A percentile compares a stretch with the other conserved stretches of the same genome.
These are phyloP conservation scores for Lunularia cruciata DNA, from an alignment of 225 moss, liverwort and hornwort species.

Conservation along the genomic window DNA sequence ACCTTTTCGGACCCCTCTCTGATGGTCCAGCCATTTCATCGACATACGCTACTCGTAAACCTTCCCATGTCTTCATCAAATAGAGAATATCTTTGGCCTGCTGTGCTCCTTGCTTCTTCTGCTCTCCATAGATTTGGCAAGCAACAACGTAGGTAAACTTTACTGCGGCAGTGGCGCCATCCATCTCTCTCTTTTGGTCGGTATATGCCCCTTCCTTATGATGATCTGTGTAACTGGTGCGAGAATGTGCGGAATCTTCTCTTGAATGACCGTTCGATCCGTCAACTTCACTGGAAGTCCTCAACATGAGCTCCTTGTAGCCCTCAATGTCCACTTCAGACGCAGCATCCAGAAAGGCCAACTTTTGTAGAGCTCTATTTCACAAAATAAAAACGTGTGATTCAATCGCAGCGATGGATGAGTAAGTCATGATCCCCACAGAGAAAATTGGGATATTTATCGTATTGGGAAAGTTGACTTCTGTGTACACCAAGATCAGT, in stretches of 20 bases:
- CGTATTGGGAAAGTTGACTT: too few species aligned
- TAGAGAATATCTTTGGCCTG: constrained; percentile 75
- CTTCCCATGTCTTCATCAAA: constrained; percentile 71
- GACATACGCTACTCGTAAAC: constrained; percentile 86
- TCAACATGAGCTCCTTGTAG: constrained; percentile 69
- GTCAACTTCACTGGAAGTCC: constrained; percentile 58
- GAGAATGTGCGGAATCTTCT: constrained; percentile 38
- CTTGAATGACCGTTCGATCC: constrained; percentile 39
- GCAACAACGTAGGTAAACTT: constrained; percentile 95
- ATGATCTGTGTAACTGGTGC: constrained; percentile 17
- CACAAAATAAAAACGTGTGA: background rate
- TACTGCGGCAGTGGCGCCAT: constrained; percentile 80
- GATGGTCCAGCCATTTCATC: constrained; percentile 50
- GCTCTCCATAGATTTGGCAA: constrained; percentile 87
- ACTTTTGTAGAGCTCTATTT: constrained; percentile 80
- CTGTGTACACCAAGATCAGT: background rate
- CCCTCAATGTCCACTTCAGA: constrained; percentile 58
- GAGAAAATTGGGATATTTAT: too few species aligned
- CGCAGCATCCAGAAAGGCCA: constrained; percentile 81
- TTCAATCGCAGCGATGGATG: background rate
- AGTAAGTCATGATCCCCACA: background rate
- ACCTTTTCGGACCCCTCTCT: constrained; percentile 23
- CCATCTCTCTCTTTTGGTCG: constrained; percentile 48
- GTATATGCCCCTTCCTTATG: constrained; percentile 30
- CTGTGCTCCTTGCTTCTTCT: constrained; percentile 51